Conservation (phyloP, 148 eudicot genomes). For the Salicornia ramosissima region DNA sequence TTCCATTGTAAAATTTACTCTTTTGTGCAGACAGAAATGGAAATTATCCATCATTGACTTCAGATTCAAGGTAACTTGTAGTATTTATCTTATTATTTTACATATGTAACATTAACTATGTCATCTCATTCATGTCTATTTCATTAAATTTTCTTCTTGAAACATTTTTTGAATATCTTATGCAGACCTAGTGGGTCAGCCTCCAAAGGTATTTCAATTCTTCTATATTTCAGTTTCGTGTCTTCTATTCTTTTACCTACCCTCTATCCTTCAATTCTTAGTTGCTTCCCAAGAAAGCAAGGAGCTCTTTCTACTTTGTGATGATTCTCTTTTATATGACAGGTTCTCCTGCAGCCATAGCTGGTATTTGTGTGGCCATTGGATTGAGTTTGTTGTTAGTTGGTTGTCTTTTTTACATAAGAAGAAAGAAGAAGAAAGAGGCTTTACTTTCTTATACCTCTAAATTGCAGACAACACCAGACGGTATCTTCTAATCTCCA, state of each 20-base stretch:
- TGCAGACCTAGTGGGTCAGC: constrained; percentile 49
- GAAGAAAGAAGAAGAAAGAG: constrained; percentile 36
- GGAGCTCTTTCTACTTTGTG: constrained; percentile 10
- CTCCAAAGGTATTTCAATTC: constrained; percentile 23
- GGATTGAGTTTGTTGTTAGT: constrained; percentile 34
- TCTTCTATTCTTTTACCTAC: not conserved
- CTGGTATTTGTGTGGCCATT: constrained; percentile 39
- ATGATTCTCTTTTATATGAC: constrained; percentile 21
- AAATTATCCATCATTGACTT: constrained; percentile 39
- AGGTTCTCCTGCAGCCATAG: constrained; percentile 51
- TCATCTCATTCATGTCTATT: constrained; percentile 2
- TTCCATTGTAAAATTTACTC: not conserved
- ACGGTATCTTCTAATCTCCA: constrained; percentile 26
- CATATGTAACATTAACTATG: not conserved
- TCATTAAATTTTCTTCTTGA: constrained; percentile 2
- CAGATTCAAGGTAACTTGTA: constrained; percentile 43
- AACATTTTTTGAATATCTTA: too few relatives aligned
- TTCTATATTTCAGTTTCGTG: constrained; percentile 7
- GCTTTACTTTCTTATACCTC: constrained; percentile 28
- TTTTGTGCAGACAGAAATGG: constrained; percentile 53
- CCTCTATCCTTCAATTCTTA: not conserved
- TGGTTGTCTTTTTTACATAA: constrained; percentile 25
- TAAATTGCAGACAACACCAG: constrained; percentile 26
- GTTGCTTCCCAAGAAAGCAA: constrained; percentile 6
- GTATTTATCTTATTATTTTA: constrained; percentile 7